Evolutionary conservation across 768 basidiomycete genomes (phyloP).

Genomic region (Auricularia sp.): DNA sequence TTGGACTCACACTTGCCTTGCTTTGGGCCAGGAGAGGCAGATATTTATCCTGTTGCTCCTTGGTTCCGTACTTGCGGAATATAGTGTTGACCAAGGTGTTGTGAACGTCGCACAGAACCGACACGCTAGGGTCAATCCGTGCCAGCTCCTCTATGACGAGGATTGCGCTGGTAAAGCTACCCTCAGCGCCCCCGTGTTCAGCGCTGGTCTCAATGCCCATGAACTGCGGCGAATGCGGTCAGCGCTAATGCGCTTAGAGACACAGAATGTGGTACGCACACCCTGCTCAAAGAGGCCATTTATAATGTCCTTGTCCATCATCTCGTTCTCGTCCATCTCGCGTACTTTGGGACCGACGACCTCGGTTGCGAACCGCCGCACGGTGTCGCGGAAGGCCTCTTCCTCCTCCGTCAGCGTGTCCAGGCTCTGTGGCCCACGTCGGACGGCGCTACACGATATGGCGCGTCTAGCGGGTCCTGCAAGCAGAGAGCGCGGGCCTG

Average conservation of each 20-base stretch:
- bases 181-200: slow-evolving; percentile 78
- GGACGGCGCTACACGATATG: slow-evolving; percentile 1
- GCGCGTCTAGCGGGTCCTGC: not conserved
- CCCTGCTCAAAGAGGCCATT: slow-evolving; percentile 91
- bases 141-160: slow-evolving; percentile 97
- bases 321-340: slow-evolving; percentile 97
- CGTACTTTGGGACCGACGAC: slow-evolving; percentile 84
- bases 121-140: slow-evolving; percentile 90
- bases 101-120: slow-evolving; percentile 95
- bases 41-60: slow-evolving; percentile 81
- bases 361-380: slow-evolving; percentile 79
- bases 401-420: slow-evolving; percentile 90
- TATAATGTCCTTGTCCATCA: slow-evolving; percentile 83
- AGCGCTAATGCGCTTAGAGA: slow-evolving; percentile 1
- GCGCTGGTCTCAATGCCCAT: slow-evolving; percentile 94
- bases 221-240: slow-evolving; percentile 38
- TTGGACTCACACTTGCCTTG: slow-evolving; percentile 39
- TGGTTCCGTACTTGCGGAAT: slow-evolving; percentile 72
- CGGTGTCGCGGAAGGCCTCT: slow-evolving; percentile 82
- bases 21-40: slow-evolving; percentile 70
- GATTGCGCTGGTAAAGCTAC: slow-evolving; percentile 89
- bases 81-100: slow-evolving; percentile 97
- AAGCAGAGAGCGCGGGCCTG: not conserved
- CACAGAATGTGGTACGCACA: slow-evolving; percentile 34
- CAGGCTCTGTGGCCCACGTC: slow-evolving; percentile 34